Base-by-base conservation (phyloP, 2,329 filamentous ascomycete genomes). In the Coniochaeta ligniaria region DNA sequence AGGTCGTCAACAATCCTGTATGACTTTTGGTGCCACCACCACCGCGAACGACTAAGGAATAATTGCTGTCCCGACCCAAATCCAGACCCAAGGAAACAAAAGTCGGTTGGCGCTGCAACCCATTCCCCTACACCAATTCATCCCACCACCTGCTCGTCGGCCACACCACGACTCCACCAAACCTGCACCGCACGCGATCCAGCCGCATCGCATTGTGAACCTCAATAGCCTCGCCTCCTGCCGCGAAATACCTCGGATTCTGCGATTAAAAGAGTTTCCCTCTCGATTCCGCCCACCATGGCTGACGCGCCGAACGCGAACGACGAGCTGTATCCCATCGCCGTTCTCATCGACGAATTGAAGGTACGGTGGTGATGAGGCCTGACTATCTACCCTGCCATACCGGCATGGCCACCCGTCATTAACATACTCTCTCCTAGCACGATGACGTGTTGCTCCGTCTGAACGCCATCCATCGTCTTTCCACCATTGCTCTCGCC, bases 271-370 rank as follows among this genome's bases (percentile, higher is more conserved):
- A 3, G 47, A 11, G 47, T 11, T 55, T 57, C 26, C 58, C 58
- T 55, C 52, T 41, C 60, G 60, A 60, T 62, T 60, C 60, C 63
- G 65, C 64, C 65, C 67, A 70, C 77, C 76, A 98, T 98, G 94
- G 92, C 85, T 79, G 85, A 97, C 80, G 89, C 89, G 79, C 84
- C 88, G 76, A 91, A 89, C 79, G 87, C 94, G 82, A 96, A 89
- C 77, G 95, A 99, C 80, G 96, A 98, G 88, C 92, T 99, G 73
- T 99, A 98, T 79, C 95, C 95, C 76, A 99, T 99, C 83, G 95
- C 96, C 74, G 95, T 99, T 69, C 88, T 99, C 78, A 99, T 99
- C 79, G 95, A 99, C 78, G 95, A 99, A 86, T 85, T 99, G 73
- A 99, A 97, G 91, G 93, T 96, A 85, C 71, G 45, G 58, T 50